phyloP scores from a whole-genome alignment of 2,329 filamentous ascomycete species.

The Neonectria coccinea region DNA sequence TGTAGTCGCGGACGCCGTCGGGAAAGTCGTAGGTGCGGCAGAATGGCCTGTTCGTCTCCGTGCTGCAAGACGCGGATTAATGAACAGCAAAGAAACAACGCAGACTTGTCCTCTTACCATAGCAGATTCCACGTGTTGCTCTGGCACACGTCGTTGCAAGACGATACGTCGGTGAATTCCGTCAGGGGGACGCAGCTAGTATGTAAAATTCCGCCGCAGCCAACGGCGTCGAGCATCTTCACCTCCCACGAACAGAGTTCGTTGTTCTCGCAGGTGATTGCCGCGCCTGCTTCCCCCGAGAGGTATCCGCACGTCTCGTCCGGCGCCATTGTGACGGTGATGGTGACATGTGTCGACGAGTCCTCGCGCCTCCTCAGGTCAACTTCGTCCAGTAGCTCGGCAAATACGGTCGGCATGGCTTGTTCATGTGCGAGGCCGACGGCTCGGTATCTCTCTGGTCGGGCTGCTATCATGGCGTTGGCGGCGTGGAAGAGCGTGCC shows the following conservation, averaged over 20 bases:
- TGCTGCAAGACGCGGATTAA: conserved; percentile 5
- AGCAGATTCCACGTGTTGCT: conserved; percentile 32
- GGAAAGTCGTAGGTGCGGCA: conserved; percentile 31
- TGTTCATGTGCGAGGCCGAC: not conserved
- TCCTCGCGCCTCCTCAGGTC: not conserved
- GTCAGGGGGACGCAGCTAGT: conserved; percentile 6
- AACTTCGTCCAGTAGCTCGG: not conserved
- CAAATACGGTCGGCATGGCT: not conserved
- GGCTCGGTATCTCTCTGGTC: not conserved
- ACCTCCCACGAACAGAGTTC: conserved; percentile 28
- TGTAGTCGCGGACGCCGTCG: conserved; percentile 21
- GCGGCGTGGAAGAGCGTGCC: not conserved
- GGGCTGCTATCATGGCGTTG: not conserved
- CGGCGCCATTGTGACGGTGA: conserved; percentile 23
- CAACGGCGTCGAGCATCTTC: not conserved
- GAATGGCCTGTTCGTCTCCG: conserved; percentile 26
- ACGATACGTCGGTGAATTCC: not conserved
- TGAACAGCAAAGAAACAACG: rapidly evolving
- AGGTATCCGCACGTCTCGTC: conserved; percentile 33
- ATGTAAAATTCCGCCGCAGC: conserved; percentile 17
- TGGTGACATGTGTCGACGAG: conserved; percentile 7
- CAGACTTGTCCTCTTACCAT: conserved; percentile 20
- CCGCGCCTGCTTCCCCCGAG: conserved; percentile 32
- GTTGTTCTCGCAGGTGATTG: conserved; percentile 30
- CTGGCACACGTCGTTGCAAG: conserved; percentile 33